Conservation (phyloP, 2,329 filamentous ascomycete genomes). For the Ophiostoma triangulosporum region DNA sequence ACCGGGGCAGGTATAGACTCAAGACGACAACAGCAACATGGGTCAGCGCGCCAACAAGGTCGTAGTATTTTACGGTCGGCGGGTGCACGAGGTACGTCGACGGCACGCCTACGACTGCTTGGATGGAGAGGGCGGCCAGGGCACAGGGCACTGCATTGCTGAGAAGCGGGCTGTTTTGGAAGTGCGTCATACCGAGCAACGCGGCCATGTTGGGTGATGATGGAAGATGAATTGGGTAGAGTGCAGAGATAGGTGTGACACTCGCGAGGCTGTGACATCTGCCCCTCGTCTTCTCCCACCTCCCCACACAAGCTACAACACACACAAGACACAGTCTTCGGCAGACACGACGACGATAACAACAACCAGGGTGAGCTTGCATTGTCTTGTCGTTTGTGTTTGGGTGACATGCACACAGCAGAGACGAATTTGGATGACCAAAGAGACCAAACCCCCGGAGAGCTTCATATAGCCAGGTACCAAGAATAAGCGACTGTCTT, state of each 20-base stretch:
- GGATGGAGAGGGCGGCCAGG: conserved; percentile 48
- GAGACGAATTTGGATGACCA: too few relatives aligned
- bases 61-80: conserved; percentile 54
- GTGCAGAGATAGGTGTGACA: too few relatives aligned
- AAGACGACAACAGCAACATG: conserved; percentile 51
- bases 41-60: conserved; percentile 51
- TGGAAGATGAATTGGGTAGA: too few relatives aligned
- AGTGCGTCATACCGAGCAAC: conserved; percentile 47
- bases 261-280: too few relatives aligned
- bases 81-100: conserved; percentile 33
- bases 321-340: background rate
- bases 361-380: background rate
- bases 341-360: background rate
- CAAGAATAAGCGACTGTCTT: too few relatives aligned
- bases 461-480: too few relatives aligned
- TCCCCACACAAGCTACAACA: background rate
- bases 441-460: too few relatives aligned
- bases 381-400: background rate
- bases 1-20: conserved; percentile 45
- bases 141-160: conserved; percentile 49
- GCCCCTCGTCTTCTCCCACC: background rate
- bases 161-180: conserved; percentile 43
- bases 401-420: too few relatives aligned
- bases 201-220: conserved; percentile 16
- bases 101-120: conserved; percentile 47